Evolutionary conservation across 2,329 filamentous ascomycete genomes (phyloP), one percentile per base, ranked within the genome.

Genomic region (Aspergillus piperis): DNA sequence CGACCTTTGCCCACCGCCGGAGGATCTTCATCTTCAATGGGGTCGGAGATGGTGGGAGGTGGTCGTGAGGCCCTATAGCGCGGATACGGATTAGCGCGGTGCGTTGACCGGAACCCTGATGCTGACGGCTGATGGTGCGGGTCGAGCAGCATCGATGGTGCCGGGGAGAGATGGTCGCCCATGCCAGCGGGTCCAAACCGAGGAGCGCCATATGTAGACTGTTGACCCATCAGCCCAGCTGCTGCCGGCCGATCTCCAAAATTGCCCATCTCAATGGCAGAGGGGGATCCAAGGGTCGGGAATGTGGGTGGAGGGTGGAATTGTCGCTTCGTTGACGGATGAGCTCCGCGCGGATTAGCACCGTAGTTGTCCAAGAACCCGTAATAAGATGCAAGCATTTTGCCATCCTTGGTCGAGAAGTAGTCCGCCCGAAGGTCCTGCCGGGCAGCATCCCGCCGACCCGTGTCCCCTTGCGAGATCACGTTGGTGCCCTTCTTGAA

Each of bases 371-470:
- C 92, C 61, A 97, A 81, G 74, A 99, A 99, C 2, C 93, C 92
- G 70, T 95, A 93, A 73, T 97, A 95, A 0, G 94, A 98, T 15
- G 92, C 91, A n/a, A 95, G 89, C 91, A 99, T 96, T 79, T 99
- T 99, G 64, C 93, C 91, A 70, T 99, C 93, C 72, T 97, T 97
- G 8, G 92, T 92, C 21, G 91, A 88, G 72, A 95, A 98, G 74
- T 98, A 98, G 68, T 97, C 93, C 61, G 95, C 91, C 10, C 95
- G 87, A 8, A 92, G 84, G 72, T 92, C 90, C n/a, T 82, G 64
- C 69, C 74, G 57, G 66, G 73, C 61, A 61, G 71, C 68, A 6
- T 70, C 71, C 30, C 65, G 68, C n/a, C 67, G 71, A 30, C 64
- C 65, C 7, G 62, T 30, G 68, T 76, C 66, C 60, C 77, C 76